phyloP scores from a whole-genome alignment of 352 stramenopile genomes.

The Blastocystis hominis region DNA sequence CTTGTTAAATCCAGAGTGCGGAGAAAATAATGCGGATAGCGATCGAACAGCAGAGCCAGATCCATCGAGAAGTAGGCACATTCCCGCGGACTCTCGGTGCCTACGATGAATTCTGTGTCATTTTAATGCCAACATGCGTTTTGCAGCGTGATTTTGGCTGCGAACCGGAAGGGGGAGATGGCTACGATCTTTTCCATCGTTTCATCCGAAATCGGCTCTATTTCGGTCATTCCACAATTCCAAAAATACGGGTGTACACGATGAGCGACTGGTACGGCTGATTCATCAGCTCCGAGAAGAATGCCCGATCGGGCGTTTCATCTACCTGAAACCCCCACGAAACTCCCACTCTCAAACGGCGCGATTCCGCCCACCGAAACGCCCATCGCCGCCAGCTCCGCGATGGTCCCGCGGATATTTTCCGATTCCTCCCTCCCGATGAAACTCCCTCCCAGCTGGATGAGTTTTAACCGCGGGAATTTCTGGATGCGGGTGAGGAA shows the following conservation, averaged over 20 bases:
- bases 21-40: conserved; percentile 22
- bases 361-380: not conserved
- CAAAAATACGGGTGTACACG: not conserved
- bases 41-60: not conserved
- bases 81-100: not conserved
- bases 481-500: not conserved
- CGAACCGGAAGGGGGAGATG: not conserved
- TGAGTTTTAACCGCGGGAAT: not conserved
- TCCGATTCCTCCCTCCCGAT: not conserved
- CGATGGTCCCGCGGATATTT: not conserved
- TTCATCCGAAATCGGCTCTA: not conserved
- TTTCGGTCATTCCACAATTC: not conserved
- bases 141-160: not conserved
- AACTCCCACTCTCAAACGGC: not conserved
- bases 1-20: not conserved
- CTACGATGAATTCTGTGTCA: not conserved
- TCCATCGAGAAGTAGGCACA: not conserved
- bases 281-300: not conserved
- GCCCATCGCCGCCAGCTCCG: not conserved
- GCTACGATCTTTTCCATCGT: not conserved
- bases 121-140: not conserved
- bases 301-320: not conserved
- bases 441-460: conserved; percentile 5
- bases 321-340: not conserved
- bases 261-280: not conserved